Conservation (phyloP, 148 eudicot genomes). For the Suaeda aralocaspica region DNA sequence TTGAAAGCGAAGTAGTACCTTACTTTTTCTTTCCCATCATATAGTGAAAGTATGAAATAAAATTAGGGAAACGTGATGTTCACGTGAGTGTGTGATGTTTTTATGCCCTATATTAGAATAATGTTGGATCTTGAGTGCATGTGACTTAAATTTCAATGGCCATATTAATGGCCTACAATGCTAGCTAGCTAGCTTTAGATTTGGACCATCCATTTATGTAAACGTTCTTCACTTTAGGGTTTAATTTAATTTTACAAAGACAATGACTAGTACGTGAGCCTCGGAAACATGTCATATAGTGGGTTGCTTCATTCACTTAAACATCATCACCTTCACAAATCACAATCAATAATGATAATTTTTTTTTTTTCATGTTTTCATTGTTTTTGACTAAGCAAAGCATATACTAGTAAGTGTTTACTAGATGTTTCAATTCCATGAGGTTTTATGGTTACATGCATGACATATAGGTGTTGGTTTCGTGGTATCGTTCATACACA, state of each 20-base stretch:
- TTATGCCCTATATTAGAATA: neutral
- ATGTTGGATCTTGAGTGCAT: constrained; percentile 19
- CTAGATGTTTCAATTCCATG: too few species aligned
- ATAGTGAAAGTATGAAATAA: neutral
- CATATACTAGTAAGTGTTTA: neutral
- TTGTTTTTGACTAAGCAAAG: neutral
- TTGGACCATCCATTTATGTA: constrained; percentile 14
- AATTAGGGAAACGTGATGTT: constrained; percentile 21
- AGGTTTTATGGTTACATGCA: too few species aligned
- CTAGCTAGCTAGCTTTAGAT: constrained; percentile 12
- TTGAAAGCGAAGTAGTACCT: constrained; percentile 1
- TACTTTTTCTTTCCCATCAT: neutral
- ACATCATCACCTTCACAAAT: neutral
- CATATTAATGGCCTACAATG: neutral
- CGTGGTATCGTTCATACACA: too few species aligned
- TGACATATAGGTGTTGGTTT: too few species aligned
- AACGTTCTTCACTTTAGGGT: neutral
- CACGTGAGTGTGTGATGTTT: constrained; percentile 26
- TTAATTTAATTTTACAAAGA: constrained; percentile 15
- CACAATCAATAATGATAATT: neutral
- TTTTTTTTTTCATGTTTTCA: too few species aligned
- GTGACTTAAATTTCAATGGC: constrained; percentile 18
- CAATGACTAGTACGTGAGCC: constrained; percentile 21
- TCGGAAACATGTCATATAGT: constrained; percentile 12
- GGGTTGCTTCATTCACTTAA: neutral